A percentile compares a stretch with the other conserved stretches of the same genome.
phyloP scores from a whole-genome alignment of 371 early-diverging fungal genomes.

The Dichotomocladium elegans region DNA sequence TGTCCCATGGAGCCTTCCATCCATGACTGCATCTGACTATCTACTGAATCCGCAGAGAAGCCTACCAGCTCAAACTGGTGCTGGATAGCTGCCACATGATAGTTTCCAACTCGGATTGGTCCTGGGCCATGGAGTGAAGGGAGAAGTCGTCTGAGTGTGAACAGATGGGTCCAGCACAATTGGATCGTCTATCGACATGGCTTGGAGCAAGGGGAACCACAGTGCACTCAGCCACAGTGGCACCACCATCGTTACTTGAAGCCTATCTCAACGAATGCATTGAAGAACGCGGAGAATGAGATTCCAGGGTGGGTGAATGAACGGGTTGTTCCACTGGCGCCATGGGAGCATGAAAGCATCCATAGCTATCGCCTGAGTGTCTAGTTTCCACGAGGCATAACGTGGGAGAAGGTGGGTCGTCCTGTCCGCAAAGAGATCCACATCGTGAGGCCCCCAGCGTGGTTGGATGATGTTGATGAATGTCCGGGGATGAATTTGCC shows the following conservation, averaged over 20 bases:
- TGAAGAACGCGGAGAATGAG: background rate
- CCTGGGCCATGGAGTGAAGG: conserved; percentile 3
- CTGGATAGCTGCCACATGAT: conserved; percentile 2
- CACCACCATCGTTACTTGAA: conserved; percentile 1
- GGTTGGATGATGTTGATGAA: too few relatives aligned
- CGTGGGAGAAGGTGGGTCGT: conserved; percentile 6
- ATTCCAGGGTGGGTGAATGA: conserved; percentile 8
- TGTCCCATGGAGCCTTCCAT: background rate
- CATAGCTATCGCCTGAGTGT: background rate
- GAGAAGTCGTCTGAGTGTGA: conserved; percentile 4
- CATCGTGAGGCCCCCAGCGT: too few relatives aligned
- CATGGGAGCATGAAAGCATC: background rate
- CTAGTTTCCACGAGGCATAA: conserved; percentile 12
- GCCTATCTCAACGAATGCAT: background rate
- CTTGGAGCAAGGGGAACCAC: conserved; percentile 17
- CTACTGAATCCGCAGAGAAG: background rate
- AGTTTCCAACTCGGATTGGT: conserved; percentile 5
- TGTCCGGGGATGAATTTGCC: too few relatives aligned
- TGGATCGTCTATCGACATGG: conserved; percentile 1
- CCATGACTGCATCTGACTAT: background rate
- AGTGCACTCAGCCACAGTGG: conserved; percentile 6
- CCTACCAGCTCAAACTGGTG: background rate
- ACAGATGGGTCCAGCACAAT: background rate
- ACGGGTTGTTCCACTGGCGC: background rate
- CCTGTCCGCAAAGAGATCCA: conserved; percentile 21